Evolutionary conservation across 495 filamentous ascomycete species (phyloP), one percentile per base, ranked within the genome.

Genomic region (Sporormia fimetaria): DNA sequence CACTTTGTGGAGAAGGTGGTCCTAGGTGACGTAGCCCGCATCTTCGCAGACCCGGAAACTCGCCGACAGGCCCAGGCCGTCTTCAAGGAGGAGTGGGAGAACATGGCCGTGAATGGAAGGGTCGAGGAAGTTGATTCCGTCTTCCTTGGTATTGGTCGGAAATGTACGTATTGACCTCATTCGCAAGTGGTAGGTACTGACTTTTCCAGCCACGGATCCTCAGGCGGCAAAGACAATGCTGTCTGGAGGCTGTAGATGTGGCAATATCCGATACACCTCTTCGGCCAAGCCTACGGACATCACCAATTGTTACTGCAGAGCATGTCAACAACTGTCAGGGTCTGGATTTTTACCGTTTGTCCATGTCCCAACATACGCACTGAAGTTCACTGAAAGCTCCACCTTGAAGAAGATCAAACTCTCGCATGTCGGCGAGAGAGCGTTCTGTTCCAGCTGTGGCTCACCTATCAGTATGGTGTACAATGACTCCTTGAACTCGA

Each of bases 391-490:
- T 8, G 11, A n/a, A 2, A 18, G 28, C 2, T 6, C 33, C 20
- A 33, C 45, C 15, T 40, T 44, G 8, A 26, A 33, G 12, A 40
- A 35, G 6, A 24, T 44, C 25, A 36, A 33, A 6, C 39, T 54
- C 6, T 40, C 39, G 1, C 21, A 48, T 2, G 15, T 11, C 7
- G 50, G 44, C 4, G 33, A 40, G 5, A 18, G 50, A 12, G 40
- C 34, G 7, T 49, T 49, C 21, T 54, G 44, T 40, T 31, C 24
- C 6, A 31, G 17, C 20, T 54, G 50, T 18, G 50, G 50, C 4
- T 33, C 33, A n/a, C 50, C 50, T 8, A 32, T 54, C 15, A 44
- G 35, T 4, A 54, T 54, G 50, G 37, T 38, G 30, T 54, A 49
- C 24, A 22, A 30, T 6, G 26, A 7, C 18, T 30, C 33, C 0